Percentiles rank a stretch among this genome's conserved stretches.
phyloP scores from a whole-genome alignment of 176 grass and related monocot species.

The Bolboschoenus planiculmis region DNA sequence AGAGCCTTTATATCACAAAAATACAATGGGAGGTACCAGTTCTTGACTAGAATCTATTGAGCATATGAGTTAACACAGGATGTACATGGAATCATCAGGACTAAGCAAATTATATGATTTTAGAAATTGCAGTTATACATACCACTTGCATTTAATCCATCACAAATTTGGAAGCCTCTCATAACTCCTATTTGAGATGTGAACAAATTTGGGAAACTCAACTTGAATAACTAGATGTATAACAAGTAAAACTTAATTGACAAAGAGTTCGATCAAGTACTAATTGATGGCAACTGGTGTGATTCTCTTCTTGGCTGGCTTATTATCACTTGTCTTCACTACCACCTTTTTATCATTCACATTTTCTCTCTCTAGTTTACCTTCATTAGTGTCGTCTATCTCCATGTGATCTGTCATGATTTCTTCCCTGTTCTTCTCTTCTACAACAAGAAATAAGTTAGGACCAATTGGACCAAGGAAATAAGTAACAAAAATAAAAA shows the following conservation, averaged over 20 bases:
- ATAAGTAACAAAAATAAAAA: not conserved
- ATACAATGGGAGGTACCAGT: not conserved
- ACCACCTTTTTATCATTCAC: conserved; percentile 2
- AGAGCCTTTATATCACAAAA: too few relatives aligned
- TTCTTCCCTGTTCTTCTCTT: conserved; percentile 33
- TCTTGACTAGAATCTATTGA: not conserved
- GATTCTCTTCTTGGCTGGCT: conserved; percentile 43
- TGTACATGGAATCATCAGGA: not conserved
- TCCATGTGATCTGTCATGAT: conserved; percentile 35
- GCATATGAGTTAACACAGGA: not conserved
- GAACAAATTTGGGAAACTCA: not conserved
- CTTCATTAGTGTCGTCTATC: conserved; percentile 29
- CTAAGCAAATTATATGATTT: not conserved
- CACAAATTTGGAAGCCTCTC: not conserved
- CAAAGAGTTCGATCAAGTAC: not conserved
- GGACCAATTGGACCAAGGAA: not conserved
- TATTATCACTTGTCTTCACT: conserved; percentile 32
- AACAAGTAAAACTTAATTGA: not conserved
- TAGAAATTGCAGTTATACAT: not conserved
- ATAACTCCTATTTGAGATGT: not conserved
- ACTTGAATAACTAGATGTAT: not conserved
- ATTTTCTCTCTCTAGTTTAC: conserved; percentile 29
- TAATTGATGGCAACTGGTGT: conserved; percentile 38
- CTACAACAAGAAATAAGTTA: conserved; percentile 29
- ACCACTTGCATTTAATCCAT: not conserved